Percentiles rank a stretch among this genome's conserved stretches.
These are phyloP conservation scores for Schoenoplectus tabernaemontani DNA, from an alignment of 202 grass and related monocot genomes.

Conservation along the genomic window DNA sequence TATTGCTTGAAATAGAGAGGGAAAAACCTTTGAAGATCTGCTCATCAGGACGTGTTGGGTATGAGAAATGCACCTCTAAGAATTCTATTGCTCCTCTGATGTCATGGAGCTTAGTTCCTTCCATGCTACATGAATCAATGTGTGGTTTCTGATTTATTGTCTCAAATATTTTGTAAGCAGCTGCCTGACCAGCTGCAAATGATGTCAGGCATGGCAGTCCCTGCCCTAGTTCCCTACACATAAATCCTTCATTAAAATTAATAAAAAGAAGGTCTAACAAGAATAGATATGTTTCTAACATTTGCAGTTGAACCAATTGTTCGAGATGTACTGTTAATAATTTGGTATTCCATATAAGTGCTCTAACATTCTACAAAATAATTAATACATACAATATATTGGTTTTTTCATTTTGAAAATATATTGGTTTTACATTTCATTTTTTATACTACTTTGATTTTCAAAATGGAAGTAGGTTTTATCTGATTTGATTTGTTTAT, in stretches of 20 bases:
- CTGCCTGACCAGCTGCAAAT: constrained; percentile 67
- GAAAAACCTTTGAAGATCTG: constrained; percentile 60
- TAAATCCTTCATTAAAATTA: background rate
- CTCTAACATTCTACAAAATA: background rate
- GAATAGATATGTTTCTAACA: no score
- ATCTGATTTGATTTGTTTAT: background rate
- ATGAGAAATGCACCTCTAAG: constrained; percentile 39
- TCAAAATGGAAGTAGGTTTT: background rate
- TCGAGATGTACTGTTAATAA: background rate
- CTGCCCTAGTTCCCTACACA: constrained; percentile 34
- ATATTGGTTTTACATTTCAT: background rate
- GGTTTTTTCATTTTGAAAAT: background rate
- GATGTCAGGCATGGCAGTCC: constrained; percentile 60
- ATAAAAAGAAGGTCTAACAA: no score
- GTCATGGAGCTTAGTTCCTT: constrained; percentile 46
- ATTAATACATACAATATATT: background rate
- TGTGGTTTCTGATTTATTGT: constrained; percentile 66
- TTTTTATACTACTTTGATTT: background rate
- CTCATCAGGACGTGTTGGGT: constrained; percentile 48
- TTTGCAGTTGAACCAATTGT: no score
- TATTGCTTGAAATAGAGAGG: constrained; percentile 35
- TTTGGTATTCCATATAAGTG: background rate
- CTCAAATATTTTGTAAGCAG: constrained; percentile 79
- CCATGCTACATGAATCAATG: constrained; percentile 44
- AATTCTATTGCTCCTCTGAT: constrained; percentile 68